Evolutionary conservation across 1,284 basidiomycete species (phyloP), one percentile per base, ranked within the genome.

Genomic region (Ganoderma leucocontextum): DNA sequence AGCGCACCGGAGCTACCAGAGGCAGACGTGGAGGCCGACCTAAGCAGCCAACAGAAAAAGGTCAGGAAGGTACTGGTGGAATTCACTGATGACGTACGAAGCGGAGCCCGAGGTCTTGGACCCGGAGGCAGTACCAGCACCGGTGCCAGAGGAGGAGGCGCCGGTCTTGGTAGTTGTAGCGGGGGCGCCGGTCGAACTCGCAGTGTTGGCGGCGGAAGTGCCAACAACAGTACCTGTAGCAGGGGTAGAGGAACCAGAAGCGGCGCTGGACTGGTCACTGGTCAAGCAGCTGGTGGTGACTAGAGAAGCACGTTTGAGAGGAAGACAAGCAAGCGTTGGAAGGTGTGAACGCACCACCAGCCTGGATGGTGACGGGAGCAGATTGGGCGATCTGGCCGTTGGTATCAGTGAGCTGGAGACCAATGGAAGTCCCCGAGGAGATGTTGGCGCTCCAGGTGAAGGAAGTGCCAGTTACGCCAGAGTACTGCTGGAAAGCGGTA

Each of bases 331-430:
- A 47, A 17, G 29, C 44, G 10, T 58, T 25, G 63, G 68, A 58
- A 64, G 6, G 7, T 55, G 62, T 38, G 58, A 59, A 71, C 69
- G 62, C 80, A 91, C 89, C 47, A 64, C 87, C 83, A 33, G 78
- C 0, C 38, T 79, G 74, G 71, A 91, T 75, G n/a, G 76, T 81
- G 81, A 92, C 83, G 2, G 86, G 52, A 19, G 84, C 89, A 5
- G 83, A 80, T 73, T 89, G 86, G 2, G 77, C 83, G 60, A 76
- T 60, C 0, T 36, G 1, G 74, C 91, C 91, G 44, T 78, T 85
- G 67, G 60, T 76, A 71, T 93, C 91, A 76, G 83, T 83, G 66
- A 92, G 64, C 7, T 78, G 82, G 35, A 92, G 77, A 60, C 84
- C 87, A 59, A 91, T 74, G 29, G 70, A 76, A 8, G 83, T 85